Conservation (phyloP, 768 basidiomycete genomes). For the Kwoniella sp. region DNA sequence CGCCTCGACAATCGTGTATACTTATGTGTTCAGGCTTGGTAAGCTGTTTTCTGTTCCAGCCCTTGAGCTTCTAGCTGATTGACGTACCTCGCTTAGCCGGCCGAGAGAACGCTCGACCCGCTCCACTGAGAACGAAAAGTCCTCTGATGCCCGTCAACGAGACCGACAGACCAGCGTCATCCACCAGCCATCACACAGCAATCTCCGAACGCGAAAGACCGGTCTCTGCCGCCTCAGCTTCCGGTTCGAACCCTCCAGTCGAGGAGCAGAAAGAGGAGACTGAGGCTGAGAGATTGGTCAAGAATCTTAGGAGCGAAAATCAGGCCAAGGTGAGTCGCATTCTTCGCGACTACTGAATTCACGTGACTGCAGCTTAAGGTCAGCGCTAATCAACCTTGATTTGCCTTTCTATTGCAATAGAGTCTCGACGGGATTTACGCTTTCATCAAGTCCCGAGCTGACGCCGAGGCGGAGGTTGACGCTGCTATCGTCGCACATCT, state of each 20-base stretch:
- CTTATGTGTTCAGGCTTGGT: constrained; percentile 45
- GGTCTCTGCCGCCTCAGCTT: neutral
- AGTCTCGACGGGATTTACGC: constrained; percentile 93
- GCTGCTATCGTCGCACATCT: constrained; percentile 33
- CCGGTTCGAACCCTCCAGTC: constrained; percentile 9
- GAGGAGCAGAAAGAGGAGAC: constrained; percentile 62
- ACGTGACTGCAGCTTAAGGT: neutral
- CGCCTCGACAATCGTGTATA: constrained; percentile 42
- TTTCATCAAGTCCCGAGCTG: constrained; percentile 84
- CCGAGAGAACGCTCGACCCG: constrained; percentile 14
- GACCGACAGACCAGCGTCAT: constrained; percentile 7
- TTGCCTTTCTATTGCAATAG: constrained; percentile 50
- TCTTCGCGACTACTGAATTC: neutral
- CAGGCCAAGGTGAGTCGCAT: constrained; percentile 51
- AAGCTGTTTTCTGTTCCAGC: neutral
- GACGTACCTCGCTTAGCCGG: constrained; percentile 13
- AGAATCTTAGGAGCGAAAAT: constrained; percentile 80
- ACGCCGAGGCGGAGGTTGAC: constrained; percentile 48
- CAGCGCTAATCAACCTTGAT: neutral
- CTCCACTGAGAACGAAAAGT: constrained; percentile 8
- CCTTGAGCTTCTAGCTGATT: neutral
- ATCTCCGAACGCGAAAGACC: constrained; percentile 9
- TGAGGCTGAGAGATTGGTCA: constrained; percentile 73
- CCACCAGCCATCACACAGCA: constrained; percentile 9
- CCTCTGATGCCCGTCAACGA: constrained; percentile 17